These are phyloP conservation scores for Prunus fruticosa DNA, from an alignment of 306 rosid genomes.

Conservation along the genomic window DNA sequence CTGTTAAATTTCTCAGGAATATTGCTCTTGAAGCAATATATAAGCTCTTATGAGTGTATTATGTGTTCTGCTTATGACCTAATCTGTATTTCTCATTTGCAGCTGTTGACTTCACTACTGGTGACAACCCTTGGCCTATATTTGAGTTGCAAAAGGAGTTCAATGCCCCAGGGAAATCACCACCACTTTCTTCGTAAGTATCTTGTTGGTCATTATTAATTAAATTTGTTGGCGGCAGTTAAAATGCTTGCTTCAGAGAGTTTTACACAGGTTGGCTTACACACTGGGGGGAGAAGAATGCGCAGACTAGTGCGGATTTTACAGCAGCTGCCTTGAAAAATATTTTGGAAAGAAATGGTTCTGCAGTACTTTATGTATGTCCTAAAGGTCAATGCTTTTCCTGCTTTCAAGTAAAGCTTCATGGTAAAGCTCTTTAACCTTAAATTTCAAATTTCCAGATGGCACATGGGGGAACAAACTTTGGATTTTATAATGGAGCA, in stretches of 20 bases:
- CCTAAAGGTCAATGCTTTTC: conserved; percentile 10
- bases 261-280: conserved; percentile 98
- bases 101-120: conserved; percentile 93
- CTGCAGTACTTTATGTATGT: conserved; percentile 83
- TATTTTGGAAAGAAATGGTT: conserved; percentile 77
- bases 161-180: conserved; percentile 89
- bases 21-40: neutral
- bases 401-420: conserved; percentile 16
- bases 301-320: conserved; percentile 62
- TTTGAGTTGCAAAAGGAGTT: conserved; percentile 85
- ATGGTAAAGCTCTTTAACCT: conserved; percentile 20
- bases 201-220: conserved; percentile 25
- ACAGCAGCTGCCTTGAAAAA: conserved; percentile 70
- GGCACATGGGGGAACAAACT: conserved; percentile 97
- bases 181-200: conserved; percentile 85
- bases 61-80: conserved; percentile 21
- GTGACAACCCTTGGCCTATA: conserved; percentile 87
- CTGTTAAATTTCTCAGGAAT: no score
- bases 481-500: conserved; percentile 92
- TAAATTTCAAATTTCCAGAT: conserved; percentile 50
- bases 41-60: neutral
- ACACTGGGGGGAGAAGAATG: conserved; percentile 88
- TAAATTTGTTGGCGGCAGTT: conserved; percentile 17
- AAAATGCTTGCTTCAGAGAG: conserved; percentile 60
- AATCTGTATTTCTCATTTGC: conserved; percentile 24